Evolutionary conservation across 140 eudicot species (phyloP).

Genomic region (Ambrosia hybrid): DNA sequence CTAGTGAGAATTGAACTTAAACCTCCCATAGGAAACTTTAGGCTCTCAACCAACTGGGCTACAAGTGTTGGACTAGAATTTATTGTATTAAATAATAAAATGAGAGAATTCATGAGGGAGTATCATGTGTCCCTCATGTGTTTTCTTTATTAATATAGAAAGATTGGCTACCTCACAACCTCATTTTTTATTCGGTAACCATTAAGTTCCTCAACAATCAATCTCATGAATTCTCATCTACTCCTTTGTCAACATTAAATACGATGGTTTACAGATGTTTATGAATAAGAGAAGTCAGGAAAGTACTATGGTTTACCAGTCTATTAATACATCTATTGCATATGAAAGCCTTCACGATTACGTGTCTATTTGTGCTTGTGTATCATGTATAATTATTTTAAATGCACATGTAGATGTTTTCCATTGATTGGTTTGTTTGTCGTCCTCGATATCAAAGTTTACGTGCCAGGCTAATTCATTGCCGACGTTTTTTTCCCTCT

Average conservation of each 20-base stretch:
- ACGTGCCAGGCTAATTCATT: too few relatives aligned
- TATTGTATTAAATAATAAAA: too few relatives aligned
- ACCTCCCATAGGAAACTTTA: too few relatives aligned
- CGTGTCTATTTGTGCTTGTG: neutral
- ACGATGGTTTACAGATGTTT: conserved; percentile 6
- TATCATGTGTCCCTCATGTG: too few relatives aligned
- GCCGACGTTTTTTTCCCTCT: too few relatives aligned
- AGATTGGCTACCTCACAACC: conserved; percentile 19
- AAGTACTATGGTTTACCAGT: neutral
- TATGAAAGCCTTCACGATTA: neutral
- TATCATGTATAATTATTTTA: too few relatives aligned
- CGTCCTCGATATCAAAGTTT: too few relatives aligned
- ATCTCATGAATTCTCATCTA: conserved; percentile 24
- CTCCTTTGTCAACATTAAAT: conserved; percentile 26
- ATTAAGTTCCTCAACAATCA: conserved; percentile 6
- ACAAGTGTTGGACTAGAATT: too few relatives aligned
- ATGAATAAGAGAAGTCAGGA: neutral
- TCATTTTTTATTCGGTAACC: conserved; percentile 4
- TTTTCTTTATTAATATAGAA: conserved; percentile 6
- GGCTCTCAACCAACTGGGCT: too few relatives aligned
- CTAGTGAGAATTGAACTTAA: too few relatives aligned
- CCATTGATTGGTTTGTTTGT: too few relatives aligned
- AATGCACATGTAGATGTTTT: neutral
- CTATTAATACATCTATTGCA: neutral
- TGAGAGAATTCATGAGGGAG: too few relatives aligned